A percentile compares a stretch with the other conserved stretches of the same genome.
phyloP scores from a whole-genome alignment of 1,284 basidiomycete species.

The Cryptococcus sp. region DNA sequence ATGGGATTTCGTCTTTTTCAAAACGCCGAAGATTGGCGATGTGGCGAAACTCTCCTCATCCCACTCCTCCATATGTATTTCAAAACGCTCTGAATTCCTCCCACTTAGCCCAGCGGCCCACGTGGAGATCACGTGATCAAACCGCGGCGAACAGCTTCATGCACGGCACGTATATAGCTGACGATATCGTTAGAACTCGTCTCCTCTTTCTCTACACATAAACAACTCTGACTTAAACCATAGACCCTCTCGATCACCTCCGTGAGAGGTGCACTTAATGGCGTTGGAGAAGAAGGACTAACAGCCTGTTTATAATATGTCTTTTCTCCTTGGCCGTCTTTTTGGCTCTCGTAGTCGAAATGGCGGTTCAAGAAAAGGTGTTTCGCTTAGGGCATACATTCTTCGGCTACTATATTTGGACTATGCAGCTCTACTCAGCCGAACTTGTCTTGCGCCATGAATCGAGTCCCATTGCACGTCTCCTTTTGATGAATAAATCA shows the following conservation, averaged over 20 bases:
- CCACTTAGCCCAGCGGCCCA: no score
- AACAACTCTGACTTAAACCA: slow-evolving; percentile 30
- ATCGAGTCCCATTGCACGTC: no score
- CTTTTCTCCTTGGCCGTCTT: slow-evolving; percentile 6
- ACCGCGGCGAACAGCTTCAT: neutral
- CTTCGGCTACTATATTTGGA: neutral
- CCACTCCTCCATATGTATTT: neutral
- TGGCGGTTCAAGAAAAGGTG: slow-evolving; percentile 16
- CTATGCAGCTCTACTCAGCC: no score
- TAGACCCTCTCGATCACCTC: slow-evolving; percentile 17
- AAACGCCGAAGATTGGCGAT: slow-evolving; percentile 7
- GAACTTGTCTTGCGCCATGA: no score
- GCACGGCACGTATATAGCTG: neutral
- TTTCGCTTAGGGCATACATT: slow-evolving; percentile 51
- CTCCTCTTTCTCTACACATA: slow-evolving; percentile 14
- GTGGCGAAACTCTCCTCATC: slow-evolving; percentile 18
- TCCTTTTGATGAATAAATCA: no score
- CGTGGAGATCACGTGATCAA: no score
- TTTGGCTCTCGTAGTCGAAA: neutral
- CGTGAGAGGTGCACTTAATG: slow-evolving; percentile 29
- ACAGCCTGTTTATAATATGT: slow-evolving; percentile 44
- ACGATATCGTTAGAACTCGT: neutral
- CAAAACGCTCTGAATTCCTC: neutral
- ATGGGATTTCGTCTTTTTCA: slow-evolving; percentile 9
- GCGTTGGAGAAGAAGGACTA: slow-evolving; percentile 35